phyloP scores from a whole-genome alignment of 2,329 filamentous ascomycete genomes.

The Arthrinium phaeospermum region DNA sequence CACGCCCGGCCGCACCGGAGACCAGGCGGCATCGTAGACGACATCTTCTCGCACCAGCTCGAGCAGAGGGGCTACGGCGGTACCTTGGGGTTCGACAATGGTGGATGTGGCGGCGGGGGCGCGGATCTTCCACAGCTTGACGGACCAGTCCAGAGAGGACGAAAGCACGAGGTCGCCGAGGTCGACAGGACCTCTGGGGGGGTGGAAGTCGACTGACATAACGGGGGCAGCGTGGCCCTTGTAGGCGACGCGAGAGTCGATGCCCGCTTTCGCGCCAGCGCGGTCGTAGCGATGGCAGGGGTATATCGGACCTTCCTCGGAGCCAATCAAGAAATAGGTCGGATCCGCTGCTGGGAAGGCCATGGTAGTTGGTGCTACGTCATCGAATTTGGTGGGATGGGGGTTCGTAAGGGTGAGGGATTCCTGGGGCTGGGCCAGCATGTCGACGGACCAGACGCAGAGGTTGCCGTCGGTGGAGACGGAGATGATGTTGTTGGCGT shows the following conservation, averaged over 20 bases:
- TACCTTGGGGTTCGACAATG: conserved; percentile 52
- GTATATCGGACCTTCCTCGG: conserved; percentile 95
- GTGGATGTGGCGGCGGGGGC: conserved; percentile 76
- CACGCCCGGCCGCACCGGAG: conserved; percentile 89
- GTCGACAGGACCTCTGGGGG: conserved; percentile 88
- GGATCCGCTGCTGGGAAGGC: conserved; percentile 94
- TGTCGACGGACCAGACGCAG: conserved; percentile 97
- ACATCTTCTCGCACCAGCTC: conserved; percentile 95
- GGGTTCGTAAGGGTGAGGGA: conserved; percentile 87
- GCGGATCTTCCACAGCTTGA: conserved; percentile 95
- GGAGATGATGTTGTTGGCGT: conserved; percentile 98
- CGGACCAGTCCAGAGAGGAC: conserved; percentile 94
- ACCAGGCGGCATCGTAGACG: conserved; percentile 96
- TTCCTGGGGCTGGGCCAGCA: conserved; percentile 96
- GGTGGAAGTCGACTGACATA: conserved; percentile 96
- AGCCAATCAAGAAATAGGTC: conserved; percentile 96
- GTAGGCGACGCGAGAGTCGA: conserved; percentile 88
- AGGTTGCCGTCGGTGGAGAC: conserved; percentile 96
- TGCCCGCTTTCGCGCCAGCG: conserved; percentile 93
- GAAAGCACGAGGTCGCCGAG: conserved; percentile 91
- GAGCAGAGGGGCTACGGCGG: conserved; percentile 73
- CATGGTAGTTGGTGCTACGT: conserved; percentile 92
- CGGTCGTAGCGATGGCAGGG: conserved; percentile 97
- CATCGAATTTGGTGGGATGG: conserved; percentile 87
- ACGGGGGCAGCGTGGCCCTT: conserved; percentile 90